Conservation (phyloP, 176 grass and related monocot genomes). For the Triticum dicoccoides region DNA sequence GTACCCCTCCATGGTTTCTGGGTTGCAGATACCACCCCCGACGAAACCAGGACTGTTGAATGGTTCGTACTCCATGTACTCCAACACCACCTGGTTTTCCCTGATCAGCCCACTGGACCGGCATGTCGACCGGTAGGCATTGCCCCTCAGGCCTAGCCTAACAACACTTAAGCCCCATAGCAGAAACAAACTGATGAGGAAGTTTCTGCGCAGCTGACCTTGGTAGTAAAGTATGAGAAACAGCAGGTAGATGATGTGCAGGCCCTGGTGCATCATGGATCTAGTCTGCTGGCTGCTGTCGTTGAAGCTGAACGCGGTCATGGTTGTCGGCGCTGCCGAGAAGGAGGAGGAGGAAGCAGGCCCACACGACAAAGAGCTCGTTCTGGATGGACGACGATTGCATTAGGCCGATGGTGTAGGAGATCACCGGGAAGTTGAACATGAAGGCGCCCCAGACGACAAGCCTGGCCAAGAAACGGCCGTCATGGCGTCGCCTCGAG, state of each 20-base stretch:
- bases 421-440: constrained; percentile 11
- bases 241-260: constrained; percentile 9
- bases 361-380: constrained; percentile 26
- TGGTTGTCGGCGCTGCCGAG: constrained; percentile 18
- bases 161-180: constrained; percentile 7
- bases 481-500: constrained; percentile 1
- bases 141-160: background rate
- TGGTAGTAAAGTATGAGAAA: background rate
- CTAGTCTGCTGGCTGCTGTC: background rate
- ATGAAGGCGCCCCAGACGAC: background rate
- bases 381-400: constrained; percentile 10
- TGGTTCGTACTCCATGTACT: too few species aligned
- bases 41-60: too few species aligned
- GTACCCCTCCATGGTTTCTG: too few species aligned
- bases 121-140: background rate
- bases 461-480: background rate
- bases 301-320: background rate
- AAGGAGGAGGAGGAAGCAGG: constrained; percentile 25
- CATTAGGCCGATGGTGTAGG: constrained; percentile 27
- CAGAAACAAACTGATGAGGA: background rate
- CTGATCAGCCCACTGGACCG: too few species aligned
- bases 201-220: background rate
- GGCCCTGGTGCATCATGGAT: constrained; percentile 18
- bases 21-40: too few species aligned
- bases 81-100: too few species aligned